Evolutionary conservation across 2,329 filamentous ascomycete species (phyloP).

Genomic region (Penicillium sp.): DNA sequence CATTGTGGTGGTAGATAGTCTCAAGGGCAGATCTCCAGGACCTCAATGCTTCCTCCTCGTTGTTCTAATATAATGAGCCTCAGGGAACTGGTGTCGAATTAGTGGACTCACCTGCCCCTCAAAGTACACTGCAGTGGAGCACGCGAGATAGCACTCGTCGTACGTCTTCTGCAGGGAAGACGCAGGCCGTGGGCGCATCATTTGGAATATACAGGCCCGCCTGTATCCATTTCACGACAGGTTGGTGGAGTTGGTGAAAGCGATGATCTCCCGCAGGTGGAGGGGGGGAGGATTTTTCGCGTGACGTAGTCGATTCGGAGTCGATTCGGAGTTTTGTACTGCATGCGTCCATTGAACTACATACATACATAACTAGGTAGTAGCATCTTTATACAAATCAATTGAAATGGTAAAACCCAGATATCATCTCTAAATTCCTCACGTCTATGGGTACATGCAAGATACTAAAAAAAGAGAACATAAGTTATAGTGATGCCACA

Average conservation of each 20-base stretch:
- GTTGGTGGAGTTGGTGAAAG: slow-evolving; percentile 14
- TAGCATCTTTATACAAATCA: neutral
- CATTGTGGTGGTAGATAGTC: slow-evolving; percentile 77
- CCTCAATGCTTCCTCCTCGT: slow-evolving; percentile 79
- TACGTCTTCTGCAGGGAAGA: slow-evolving; percentile 90
- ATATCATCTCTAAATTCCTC: slow-evolving; percentile 20
- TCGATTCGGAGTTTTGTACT: slow-evolving; percentile 14
- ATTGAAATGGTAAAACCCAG: slow-evolving; percentile 1
- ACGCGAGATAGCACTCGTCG: slow-evolving; percentile 89
- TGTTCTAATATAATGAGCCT: slow-evolving; percentile 53
- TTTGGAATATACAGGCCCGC: slow-evolving; percentile 24
- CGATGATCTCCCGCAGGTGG: slow-evolving; percentile 19
- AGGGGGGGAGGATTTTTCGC: slow-evolving; percentile 21
- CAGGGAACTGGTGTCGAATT: slow-evolving; percentile 1
- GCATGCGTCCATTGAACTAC: slow-evolving; percentile 11
- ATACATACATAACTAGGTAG: neutral
- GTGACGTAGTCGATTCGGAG: slow-evolving; percentile 27
- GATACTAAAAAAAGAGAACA: slow-evolving; percentile 7
- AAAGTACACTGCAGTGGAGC: slow-evolving; percentile 92
- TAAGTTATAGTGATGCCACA: slow-evolving; percentile 18
- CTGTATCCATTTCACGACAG: slow-evolving; percentile 18
- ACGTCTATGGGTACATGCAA: slow-evolving; percentile 26
- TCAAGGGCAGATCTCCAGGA: slow-evolving; percentile 85
- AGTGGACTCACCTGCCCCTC: slow-evolving; percentile 64
- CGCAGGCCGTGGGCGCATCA: slow-evolving; percentile 51